phyloP scores from a whole-genome alignment of 805 yeast genomes.

The Candida multigemmis region DNA sequence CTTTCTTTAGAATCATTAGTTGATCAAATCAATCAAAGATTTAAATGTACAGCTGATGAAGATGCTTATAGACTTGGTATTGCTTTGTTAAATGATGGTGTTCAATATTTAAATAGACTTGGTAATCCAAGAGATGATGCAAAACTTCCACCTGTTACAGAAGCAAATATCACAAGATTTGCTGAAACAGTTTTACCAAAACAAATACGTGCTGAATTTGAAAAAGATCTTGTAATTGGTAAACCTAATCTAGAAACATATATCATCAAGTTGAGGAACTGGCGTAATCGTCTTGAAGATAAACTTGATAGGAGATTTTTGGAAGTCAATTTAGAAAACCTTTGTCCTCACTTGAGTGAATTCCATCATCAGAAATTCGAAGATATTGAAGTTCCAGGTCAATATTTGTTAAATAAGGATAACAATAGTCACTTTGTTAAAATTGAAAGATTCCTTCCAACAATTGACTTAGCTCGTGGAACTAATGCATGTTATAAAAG shows the following conservation, averaged over 20 bases:
- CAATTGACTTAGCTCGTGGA: constrained; percentile 81
- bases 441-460: constrained; percentile 87
- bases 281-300: constrained; percentile 92
- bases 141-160: constrained; percentile 83
- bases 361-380: constrained; percentile 98
- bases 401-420: constrained; percentile 81
- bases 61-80: constrained; percentile 92
- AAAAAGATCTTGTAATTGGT: constrained; percentile 77
- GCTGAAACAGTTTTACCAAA: constrained; percentile 91
- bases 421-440: constrained; percentile 85
- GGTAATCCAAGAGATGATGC: constrained; percentile 86
- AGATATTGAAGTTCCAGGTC: constrained; percentile 97
- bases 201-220: constrained; percentile 82
- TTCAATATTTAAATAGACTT: constrained; percentile 78
- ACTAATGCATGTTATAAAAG: constrained; percentile 86
- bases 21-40: constrained; percentile 89
- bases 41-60: constrained; percentile 90
- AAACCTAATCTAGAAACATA: constrained; percentile 87
- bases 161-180: constrained; percentile 76
- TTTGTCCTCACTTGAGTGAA: constrained; percentile 92
- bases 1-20: constrained; percentile 89
- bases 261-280: constrained; percentile 70
- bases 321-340: constrained; percentile 73
- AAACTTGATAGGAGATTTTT: constrained; percentile 80
- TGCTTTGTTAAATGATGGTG: constrained; percentile 88